Base-by-base conservation (phyloP, 257 asterid genomes). In the Solanum chilense region DNA sequence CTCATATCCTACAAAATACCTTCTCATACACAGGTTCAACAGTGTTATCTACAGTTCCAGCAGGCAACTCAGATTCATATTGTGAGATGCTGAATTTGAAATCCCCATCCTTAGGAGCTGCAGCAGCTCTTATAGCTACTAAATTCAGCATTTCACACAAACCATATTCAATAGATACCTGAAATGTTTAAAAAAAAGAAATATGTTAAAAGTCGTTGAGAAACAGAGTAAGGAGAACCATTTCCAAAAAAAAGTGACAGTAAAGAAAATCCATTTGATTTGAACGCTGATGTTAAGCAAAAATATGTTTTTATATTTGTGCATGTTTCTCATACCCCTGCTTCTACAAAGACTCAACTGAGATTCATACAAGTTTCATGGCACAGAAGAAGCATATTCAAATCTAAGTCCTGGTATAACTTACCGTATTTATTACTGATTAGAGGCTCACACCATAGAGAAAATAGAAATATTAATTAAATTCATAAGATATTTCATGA, bases 101-200 rank as follows among this genome's bases (percentile, higher is more conserved):
- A 42, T 89, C 80, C 88, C 95, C 95, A 73, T 97, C 97, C 87
- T 93, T 92, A 13, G 98, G 99, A 84, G 98, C 95, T 87, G 90
- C 93, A 23, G 88, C 66, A 66, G 91, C 90, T 92, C 98, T 91
- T 90, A 95, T 91, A 35, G 98, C 97, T 75, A 82, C 69, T 9
- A 91, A 78, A 85, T 95, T 97, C 95, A 97, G 64, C 97, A 94
- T 94, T 93, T 95, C 99, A 83, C 92, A 94, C 91, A 95, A 89
- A 47, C 98, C 99, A 84, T 89, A 94, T 86, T 97, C 98, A 52
- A 97, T 76, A 2, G 99, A 92, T 44, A 94, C 99, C 98, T 94
- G 90, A 86, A 85, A 85, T 45, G 21, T 21, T 33, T 3, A 33
- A 33, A 33, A 21, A 64, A 62, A 5, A 25, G 4, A 37, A 62